These are phyloP conservation scores for Prunus kanzakura DNA, from an alignment of 306 rosid genomes.

Conservation along the genomic window DNA sequence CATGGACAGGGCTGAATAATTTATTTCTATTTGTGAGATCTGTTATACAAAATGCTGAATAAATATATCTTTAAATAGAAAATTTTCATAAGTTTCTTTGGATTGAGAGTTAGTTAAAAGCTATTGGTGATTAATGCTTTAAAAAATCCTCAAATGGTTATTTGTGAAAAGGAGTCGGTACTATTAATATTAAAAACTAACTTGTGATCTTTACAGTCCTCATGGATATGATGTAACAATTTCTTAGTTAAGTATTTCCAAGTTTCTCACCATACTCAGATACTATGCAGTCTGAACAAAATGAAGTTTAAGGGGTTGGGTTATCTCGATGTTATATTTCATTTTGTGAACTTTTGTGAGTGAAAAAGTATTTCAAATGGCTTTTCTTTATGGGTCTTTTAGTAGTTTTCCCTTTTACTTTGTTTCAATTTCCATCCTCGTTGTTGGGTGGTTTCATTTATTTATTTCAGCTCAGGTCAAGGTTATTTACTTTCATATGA, in stretches of 20 bases:
- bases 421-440: background rate
- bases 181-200: background rate
- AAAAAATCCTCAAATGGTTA: background rate
- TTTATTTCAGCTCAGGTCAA: background rate
- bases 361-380: too few species aligned
- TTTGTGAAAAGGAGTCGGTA: background rate
- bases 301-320: background rate
- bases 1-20: background rate
- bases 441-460: background rate
- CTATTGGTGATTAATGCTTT: background rate
- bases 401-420: background rate
- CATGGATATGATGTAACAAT: background rate
- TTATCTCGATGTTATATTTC: background rate
- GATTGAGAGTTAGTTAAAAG: background rate
- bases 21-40: background rate
- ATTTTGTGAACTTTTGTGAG: background rate
- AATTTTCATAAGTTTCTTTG: background rate
- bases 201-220: background rate
- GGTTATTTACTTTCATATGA: constrained; percentile 18
- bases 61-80: background rate
- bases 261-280: background rate
- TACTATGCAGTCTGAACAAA: background rate
- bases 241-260: background rate
- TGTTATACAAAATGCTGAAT: background rate
- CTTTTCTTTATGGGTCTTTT: background rate